Conservation (phyloP, 768 basidiomycete genomes). For the Hemileccinum impolitum region DNA sequence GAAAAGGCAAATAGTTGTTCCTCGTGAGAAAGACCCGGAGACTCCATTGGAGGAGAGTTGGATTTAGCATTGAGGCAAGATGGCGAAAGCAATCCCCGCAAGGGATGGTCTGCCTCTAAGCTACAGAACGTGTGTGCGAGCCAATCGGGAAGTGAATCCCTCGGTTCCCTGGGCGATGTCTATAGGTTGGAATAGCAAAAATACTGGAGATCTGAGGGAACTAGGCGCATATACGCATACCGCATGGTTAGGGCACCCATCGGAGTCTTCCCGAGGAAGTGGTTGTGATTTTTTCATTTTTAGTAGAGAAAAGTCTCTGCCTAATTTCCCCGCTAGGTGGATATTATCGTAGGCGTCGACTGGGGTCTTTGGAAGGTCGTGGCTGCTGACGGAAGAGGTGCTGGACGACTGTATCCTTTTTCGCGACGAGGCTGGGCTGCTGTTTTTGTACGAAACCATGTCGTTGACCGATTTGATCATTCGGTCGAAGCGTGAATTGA, state of each 20-base stretch:
- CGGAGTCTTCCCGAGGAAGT: slow-evolving; percentile 4
- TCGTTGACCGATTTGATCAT: slow-evolving; percentile 62
- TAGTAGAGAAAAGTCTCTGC: slow-evolving; percentile 40
- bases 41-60: slow-evolving; percentile 2
- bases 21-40: slow-evolving; percentile 7
- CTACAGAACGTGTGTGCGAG: slow-evolving; percentile 49
- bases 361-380: slow-evolving; percentile 40
- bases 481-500: slow-evolving; percentile 61
- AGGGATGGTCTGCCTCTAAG: slow-evolving; percentile 36
- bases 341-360: slow-evolving; percentile 37
- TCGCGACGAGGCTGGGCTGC: slow-evolving; percentile 22
- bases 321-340: slow-evolving; percentile 32
- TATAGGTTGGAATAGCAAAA: slow-evolving; percentile 12
- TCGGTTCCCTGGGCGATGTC: slow-evolving; percentile 20
- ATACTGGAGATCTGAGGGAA: slow-evolving; percentile 10
- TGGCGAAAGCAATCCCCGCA: slow-evolving; percentile 31
- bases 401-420: slow-evolving; percentile 37
- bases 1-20: slow-evolving; percentile 29
- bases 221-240: slow-evolving; percentile 31
- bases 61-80: slow-evolving; percentile 9
- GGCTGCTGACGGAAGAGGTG: slow-evolving; percentile 45
- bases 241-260: slow-evolving; percentile 10
- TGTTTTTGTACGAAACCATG: slow-evolving; percentile 25
- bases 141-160: slow-evolving; percentile 50
- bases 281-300: slow-evolving; percentile 33